phyloP scores from a whole-genome alignment of 495 filamentous ascomycete species.

The Aspergillus steynii region DNA sequence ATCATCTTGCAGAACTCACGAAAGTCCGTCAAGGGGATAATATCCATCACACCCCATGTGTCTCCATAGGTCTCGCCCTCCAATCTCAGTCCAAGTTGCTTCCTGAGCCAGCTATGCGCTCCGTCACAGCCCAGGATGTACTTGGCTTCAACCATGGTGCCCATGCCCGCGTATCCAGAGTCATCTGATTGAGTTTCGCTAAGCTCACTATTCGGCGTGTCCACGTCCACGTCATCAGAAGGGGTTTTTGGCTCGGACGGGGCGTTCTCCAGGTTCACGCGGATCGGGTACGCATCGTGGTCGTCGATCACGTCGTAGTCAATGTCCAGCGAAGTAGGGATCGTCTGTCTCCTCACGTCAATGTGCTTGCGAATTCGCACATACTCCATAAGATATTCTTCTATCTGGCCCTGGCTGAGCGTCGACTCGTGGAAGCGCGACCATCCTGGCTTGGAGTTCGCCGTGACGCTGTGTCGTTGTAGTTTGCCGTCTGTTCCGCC shows the following conservation, averaged over 20 bases:
- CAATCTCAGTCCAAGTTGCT: constrained; percentile 18
- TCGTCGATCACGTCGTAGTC: constrained; percentile 3
- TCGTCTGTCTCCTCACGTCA: not conserved
- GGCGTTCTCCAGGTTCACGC: constrained; percentile 9
- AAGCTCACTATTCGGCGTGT: not conserved
- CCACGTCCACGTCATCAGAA: not conserved
- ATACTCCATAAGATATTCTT: constrained; percentile 8
- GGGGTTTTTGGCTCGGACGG: not conserved
- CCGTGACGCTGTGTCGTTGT: constrained; percentile 2
- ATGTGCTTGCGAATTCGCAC: constrained; percentile 2
- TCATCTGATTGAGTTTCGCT: constrained; percentile 1
- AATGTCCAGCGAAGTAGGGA: constrained; percentile 8
- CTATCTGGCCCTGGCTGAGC: constrained; percentile 9
- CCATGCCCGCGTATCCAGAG: constrained; percentile 2
- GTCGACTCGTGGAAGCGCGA: constrained; percentile 12
- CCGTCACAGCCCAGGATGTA: constrained; percentile 32
- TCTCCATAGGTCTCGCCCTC: constrained; percentile 12
- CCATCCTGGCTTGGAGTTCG: constrained; percentile 14
- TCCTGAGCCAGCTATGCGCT: constrained; percentile 22
- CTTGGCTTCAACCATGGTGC: constrained; percentile 24
- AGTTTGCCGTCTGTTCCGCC: constrained; percentile 6
- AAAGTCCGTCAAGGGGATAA: constrained; percentile 28
- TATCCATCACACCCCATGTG: constrained; percentile 27
- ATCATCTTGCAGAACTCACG: constrained; percentile 11
- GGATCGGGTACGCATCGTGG: constrained; percentile 9